A percentile compares a stretch with the other conserved stretches of the same genome.
Evolutionary conservation across 2,329 filamentous ascomycete species (phyloP).

Genomic region (Zymoseptoria tritici): DNA sequence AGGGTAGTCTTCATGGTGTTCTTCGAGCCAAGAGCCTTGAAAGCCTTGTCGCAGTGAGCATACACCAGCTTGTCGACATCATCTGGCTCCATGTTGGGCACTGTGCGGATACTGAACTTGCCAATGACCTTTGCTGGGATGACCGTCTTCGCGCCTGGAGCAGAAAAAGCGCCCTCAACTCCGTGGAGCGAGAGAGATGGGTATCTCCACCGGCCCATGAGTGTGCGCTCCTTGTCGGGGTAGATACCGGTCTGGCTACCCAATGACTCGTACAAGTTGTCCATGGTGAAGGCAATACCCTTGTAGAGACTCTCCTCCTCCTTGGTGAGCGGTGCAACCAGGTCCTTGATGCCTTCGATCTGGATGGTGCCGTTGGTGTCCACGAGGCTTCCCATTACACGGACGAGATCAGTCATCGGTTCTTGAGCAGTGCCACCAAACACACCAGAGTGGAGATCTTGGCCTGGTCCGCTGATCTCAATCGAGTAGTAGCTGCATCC

Average conservation of each 20-base stretch:
- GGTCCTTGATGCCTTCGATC: slow-evolving; percentile 87
- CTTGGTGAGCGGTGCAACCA: slow-evolving; percentile 79
- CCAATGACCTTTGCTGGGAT: slow-evolving; percentile 96
- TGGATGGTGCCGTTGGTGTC: slow-evolving; percentile 86
- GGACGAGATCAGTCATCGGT: slow-evolving; percentile 93
- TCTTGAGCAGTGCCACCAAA: slow-evolving; percentile 95
- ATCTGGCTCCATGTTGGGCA: slow-evolving; percentile 93
- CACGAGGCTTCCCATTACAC: slow-evolving; percentile 74
- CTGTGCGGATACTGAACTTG: slow-evolving; percentile 97
- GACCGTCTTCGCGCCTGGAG: slow-evolving; percentile 92
- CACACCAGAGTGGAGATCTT: slow-evolving; percentile 92
- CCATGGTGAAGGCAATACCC: slow-evolving; percentile 90
- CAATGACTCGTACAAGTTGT: slow-evolving; percentile 84
- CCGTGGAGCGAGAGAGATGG: slow-evolving; percentile 92
- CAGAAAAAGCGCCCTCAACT: slow-evolving; percentile 88
- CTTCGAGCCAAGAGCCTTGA: slow-evolving; percentile 82
- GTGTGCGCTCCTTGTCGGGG: slow-evolving; percentile 78
- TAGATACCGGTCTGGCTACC: slow-evolving; percentile 83
- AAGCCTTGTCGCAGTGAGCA: slow-evolving; percentile 75
- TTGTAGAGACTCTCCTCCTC: slow-evolving; percentile 87
- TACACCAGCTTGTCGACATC: slow-evolving; percentile 79
- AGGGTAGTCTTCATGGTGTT: slow-evolving; percentile 77
- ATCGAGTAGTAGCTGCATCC: slow-evolving; percentile 98
- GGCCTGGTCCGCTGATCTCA: slow-evolving; percentile 80
- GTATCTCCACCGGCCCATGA: slow-evolving; percentile 95